Conservation (phyloP, 495 filamentous ascomycete species). For the Coniosporium apollinis region DNA sequence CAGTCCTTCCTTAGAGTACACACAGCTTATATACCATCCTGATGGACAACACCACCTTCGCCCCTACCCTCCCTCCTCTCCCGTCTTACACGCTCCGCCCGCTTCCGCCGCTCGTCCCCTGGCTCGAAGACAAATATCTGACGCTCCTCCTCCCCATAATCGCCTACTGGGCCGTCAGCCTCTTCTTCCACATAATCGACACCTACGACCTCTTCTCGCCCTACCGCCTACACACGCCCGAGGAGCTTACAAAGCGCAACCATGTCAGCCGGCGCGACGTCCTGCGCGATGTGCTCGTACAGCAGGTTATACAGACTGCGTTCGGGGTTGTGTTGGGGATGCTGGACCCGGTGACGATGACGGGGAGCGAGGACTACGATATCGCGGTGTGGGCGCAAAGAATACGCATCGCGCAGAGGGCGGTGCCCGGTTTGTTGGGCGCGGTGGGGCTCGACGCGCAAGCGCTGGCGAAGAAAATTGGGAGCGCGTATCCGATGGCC, state of each 20-base stretch:
- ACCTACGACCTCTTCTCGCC: constrained; percentile 63
- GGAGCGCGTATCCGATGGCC: constrained; percentile 38
- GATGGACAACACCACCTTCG: constrained; percentile 30
- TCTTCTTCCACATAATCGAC: constrained; percentile 76
- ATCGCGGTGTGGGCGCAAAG: constrained; percentile 66
- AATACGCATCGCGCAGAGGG: constrained; percentile 52
- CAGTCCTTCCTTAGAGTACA: too few species aligned
- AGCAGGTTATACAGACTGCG: constrained; percentile 72
- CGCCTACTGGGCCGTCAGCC: constrained; percentile 79
- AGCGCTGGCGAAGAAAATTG: constrained; percentile 24
- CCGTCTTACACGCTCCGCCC: constrained; percentile 52
- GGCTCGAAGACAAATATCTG: constrained; percentile 66
- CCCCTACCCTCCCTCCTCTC: constrained; percentile 49
- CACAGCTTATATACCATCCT: too few species aligned
- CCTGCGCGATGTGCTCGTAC: constrained; percentile 68
- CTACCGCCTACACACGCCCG: constrained; percentile 84
- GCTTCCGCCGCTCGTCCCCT: constrained; percentile 52
- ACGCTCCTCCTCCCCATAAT: constrained; percentile 57
- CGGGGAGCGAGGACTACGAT: constrained; percentile 66
- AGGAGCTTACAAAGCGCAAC: constrained; percentile 72
- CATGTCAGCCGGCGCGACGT: constrained; percentile 70
- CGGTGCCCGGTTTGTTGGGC: constrained; percentile 40
- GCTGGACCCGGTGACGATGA: constrained; percentile 46
- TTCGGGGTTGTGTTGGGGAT: constrained; percentile 42
- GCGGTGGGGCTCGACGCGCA: constrained; percentile 24